Base-by-base conservation (phyloP, 495 filamentous ascomycete genomes). In the Jackrogersella minutella region DNA sequence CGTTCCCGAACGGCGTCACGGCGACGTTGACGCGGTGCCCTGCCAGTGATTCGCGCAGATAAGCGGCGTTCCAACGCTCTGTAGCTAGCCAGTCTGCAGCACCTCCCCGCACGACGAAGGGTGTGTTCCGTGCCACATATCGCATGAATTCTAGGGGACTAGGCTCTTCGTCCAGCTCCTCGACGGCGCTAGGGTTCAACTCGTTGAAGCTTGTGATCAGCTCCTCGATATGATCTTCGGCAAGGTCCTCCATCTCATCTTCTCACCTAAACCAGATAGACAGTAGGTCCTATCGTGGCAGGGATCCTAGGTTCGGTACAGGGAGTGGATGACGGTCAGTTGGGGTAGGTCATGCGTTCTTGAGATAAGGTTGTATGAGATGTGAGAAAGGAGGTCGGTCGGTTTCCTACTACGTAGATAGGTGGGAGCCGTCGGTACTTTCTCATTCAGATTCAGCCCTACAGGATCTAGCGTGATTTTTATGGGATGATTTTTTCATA, bases 121-220 rank as follows among this genome's bases (percentile, higher is more conserved):
- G 91, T 0, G 83, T 81, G 64, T 93, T 93, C 14, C 70, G 78
- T 28, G 85, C 78, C 13, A 90, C 88, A 74, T 84, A 87, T 61
- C 87, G 81, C 84, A 91, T 86, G 72, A 93, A 93, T 69, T 91
- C 87, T 6, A 93, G 80, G 0, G 90, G 81, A 31, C 84, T 89
- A 1, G 91, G 90, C 34, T 85, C 80, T 28, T 85, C 79, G n/a
- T 77, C 33, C 3, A 91, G 77, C 47, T 85, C 82, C 43, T 86
- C 81, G 43, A 92, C 80, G 17, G 55, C 53, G 17, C 77, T 59
- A 36, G 77, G 69, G 71, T 93, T 93, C 41, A 93, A 80, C 58
- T 91, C 88, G 66, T 89, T 82, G 77, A 91, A 92, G 34, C 79
- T 82, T 1, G 73, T 79, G 54, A 92, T 80, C 24, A 91, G 80